phyloP scores from a whole-genome alignment of 768 basidiomycete species.

The Dacryopinax spathularia region DNA sequence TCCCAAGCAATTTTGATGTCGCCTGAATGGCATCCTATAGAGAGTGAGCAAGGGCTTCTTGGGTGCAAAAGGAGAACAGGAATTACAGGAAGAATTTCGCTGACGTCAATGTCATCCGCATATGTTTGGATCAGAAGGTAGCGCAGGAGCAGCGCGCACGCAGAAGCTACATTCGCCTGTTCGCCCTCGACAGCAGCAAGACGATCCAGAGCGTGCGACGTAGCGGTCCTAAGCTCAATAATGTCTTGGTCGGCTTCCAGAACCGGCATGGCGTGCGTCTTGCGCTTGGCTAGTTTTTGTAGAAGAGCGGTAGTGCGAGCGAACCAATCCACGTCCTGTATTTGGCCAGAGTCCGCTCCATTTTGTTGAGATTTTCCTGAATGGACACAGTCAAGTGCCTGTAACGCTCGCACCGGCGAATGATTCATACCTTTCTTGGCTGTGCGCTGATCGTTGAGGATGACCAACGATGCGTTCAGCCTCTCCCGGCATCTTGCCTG shows the following conservation, averaged over 20 bases:
- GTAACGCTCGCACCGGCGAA: not conserved
- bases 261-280: conserved; percentile 42
- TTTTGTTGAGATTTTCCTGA: not conserved
- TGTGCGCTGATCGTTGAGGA: conserved; percentile 45
- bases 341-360: not conserved
- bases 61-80: too few relatives aligned
- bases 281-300: conserved; percentile 41
- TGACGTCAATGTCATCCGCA: conserved; percentile 41
- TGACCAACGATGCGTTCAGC: conserved; percentile 58
- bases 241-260: not conserved
- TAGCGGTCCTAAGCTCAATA: not conserved
- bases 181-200: conserved; percentile 25
- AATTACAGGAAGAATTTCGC: conserved; percentile 40
- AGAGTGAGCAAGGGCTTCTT: conserved; percentile 2
- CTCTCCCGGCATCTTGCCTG: conserved; percentile 51
- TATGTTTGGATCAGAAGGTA: conserved; percentile 60
- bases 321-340: conserved; percentile 8
- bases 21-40: not conserved
- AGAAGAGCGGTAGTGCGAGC: conserved; percentile 10
- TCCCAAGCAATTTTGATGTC: conserved; percentile 12
- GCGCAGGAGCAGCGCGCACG: conserved; percentile 54
- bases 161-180: conserved; percentile 44
- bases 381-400: not conserved
- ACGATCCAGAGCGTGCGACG: not conserved
- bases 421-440: conserved; percentile 36